Conservation (phyloP, 805 yeast genomes). For the Dipodascopsis uninucleata region DNA sequence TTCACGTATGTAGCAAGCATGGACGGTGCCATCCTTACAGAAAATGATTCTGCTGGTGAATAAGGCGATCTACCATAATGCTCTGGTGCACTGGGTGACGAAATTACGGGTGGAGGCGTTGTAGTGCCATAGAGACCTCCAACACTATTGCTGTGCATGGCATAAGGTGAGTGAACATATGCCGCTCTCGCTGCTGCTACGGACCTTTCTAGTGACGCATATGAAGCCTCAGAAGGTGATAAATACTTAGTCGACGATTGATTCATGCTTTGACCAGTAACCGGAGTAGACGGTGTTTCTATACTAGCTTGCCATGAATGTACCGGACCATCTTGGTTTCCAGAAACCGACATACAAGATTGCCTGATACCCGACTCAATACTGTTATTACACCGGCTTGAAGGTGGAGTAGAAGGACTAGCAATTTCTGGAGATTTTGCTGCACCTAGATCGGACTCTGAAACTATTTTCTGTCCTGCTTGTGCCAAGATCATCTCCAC, state of each 20-base stretch:
- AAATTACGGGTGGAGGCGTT: background rate
- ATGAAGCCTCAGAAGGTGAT: slow-evolving; percentile 26
- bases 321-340: slow-evolving; percentile 1
- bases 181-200: slow-evolving; percentile 24
- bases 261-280: slow-evolving; percentile 5
- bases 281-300: slow-evolving; percentile 16
- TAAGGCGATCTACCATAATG: background rate
- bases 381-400: background rate
- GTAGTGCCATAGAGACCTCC: background rate
- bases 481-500: slow-evolving; percentile 21
- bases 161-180: no score
- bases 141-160: background rate
- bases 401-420: slow-evolving; percentile 16
- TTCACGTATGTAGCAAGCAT: background rate
- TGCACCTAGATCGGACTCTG: slow-evolving; percentile 1
- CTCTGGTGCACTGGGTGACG: background rate
- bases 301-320: background rate
- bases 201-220: slow-evolving; percentile 25
- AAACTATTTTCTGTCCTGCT: slow-evolving; percentile 5
- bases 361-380: slow-evolving; percentile 8
- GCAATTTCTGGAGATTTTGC: background rate
- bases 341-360: slow-evolving; percentile 3
- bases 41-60: background rate
- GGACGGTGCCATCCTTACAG: background rate
- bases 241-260: slow-evolving; percentile 13